These are phyloP conservation scores for Saturnispora besseyi DNA, from an alignment of 805 yeast genomes.

Conservation along the genomic window DNA sequence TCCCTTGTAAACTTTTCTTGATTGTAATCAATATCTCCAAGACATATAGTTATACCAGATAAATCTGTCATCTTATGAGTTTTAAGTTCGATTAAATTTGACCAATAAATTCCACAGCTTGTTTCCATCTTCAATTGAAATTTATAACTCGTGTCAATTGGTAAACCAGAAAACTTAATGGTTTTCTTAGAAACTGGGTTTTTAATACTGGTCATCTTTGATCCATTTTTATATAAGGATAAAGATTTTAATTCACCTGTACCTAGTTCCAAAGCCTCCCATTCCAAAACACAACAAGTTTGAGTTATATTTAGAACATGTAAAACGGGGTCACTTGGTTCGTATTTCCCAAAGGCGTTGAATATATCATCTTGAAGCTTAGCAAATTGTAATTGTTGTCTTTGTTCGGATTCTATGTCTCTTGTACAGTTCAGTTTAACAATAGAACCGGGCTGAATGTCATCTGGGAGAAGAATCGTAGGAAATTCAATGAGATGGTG, in stretches of 20 bases:
- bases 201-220: constrained; percentile 74
- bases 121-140: constrained; percentile 79
- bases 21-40: constrained; percentile 62
- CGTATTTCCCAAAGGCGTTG: constrained; percentile 58
- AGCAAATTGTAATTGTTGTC: constrained; percentile 51
- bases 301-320: constrained; percentile 76
- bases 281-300: constrained; percentile 87
- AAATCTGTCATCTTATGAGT: constrained; percentile 97
- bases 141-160: constrained; percentile 72
- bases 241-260: constrained; percentile 71
- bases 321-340: constrained; percentile 65
- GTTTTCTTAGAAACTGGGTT: constrained; percentile 69
- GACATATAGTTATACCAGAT: constrained; percentile 82
- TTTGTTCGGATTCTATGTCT: constrained; percentile 55
- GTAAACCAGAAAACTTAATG: constrained; percentile 84
- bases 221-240: constrained; percentile 64
- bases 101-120: constrained; percentile 76
- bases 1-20: constrained; percentile 38
- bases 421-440: constrained; percentile 79
- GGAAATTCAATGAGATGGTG: constrained; percentile 96
- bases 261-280: constrained; percentile 84
- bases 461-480: constrained; percentile 83
- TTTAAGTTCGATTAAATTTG: constrained; percentile 57
- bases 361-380: constrained; percentile 65
- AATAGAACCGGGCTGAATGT: constrained; percentile 86